Evolutionary conservation across 2,329 filamentous ascomycete genomes (phyloP), one percentile per base, ranked within the genome.

Genomic region (Ampelomyces quisqualis): DNA sequence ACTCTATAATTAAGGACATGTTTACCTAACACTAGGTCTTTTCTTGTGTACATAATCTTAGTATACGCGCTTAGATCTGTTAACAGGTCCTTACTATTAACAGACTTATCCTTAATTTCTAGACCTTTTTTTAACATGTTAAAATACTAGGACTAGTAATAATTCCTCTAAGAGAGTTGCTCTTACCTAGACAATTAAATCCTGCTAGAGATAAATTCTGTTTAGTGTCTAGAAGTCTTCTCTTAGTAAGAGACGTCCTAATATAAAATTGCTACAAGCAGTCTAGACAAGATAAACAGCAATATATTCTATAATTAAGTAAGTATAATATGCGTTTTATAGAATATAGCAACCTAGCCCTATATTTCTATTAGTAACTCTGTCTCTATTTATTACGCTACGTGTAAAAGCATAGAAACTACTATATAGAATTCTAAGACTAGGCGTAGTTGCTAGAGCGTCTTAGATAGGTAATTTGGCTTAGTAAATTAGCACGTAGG

Each of bases 71-170:
- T 38, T 3, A 35, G 11, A 44, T 51, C 4, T 23, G 22, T 38
- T 1, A 38, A 18, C 47, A 10, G 9, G 41, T 45, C 7, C 45
- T 51, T 19, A 3, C 36, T 28, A 18, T 51, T 5, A 5, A 20
- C 21, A 38, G 44, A 3, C 13, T 45, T 15, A 40, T 51, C 22
- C 13, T 43, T 3, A 45, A 14, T 20, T 45, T 51, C 11, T 2
- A 40, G 17, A 51, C 47, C 20, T 51, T 51, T 21, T 51, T 47
- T 10, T 43, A 48, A 21, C 24, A 51, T 20, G 18, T 40, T 3
- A 51, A 44, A 20, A 26, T 47, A 29, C 28, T 51, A 30, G 45
- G 21, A 33, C 41, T 30, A 7, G 5, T 48, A 14, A 51, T 51
- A 22, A 31, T 38, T 28, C n/a, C 24, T 32, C 33, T 51, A 3